phyloP scores from a whole-genome alignment of 1,284 basidiomycete genomes.

The Blastosporella zonata region DNA sequence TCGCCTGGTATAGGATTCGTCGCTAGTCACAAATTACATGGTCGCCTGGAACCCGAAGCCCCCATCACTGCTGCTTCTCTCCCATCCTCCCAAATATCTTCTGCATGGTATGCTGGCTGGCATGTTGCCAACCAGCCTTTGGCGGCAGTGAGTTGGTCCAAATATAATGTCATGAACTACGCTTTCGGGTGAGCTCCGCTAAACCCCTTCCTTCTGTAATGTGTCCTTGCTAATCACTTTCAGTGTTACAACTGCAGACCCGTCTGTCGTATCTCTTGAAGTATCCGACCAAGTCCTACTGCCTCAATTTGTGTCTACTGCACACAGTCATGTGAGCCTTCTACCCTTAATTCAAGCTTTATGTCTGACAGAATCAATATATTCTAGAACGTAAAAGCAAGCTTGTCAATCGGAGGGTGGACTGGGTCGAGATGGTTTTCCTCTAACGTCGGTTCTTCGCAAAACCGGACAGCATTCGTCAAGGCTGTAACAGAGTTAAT shows the following conservation, averaged over 20 bases:
- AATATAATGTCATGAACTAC: slow-evolving; percentile 64
- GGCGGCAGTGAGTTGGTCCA: slow-evolving; percentile 51
- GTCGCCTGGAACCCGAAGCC: slow-evolving; percentile 7
- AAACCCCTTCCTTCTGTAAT: slow-evolving; percentile 11
- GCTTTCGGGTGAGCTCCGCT: slow-evolving; percentile 52
- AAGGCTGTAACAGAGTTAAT: slow-evolving; percentile 62
- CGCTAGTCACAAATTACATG: slow-evolving; percentile 2
- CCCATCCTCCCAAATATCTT: slow-evolving; percentile 24
- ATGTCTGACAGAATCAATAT: slow-evolving; percentile 1
- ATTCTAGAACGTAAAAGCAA: slow-evolving; percentile 59
- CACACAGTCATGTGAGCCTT: slow-evolving; percentile 50
- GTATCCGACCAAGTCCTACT: slow-evolving; percentile 42
- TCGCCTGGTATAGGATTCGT: slow-evolving; percentile 1
- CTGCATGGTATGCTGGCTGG: slow-evolving; percentile 68
- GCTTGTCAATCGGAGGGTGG: slow-evolving; percentile 88
- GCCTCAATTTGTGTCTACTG: slow-evolving; percentile 50
- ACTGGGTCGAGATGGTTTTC: slow-evolving; percentile 80
- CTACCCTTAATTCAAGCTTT: background rate
- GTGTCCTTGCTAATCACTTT: background rate
- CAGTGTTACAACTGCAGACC: slow-evolving; percentile 48
- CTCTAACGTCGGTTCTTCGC: slow-evolving; percentile 56
- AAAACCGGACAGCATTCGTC: slow-evolving; percentile 67
- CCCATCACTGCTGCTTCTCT: slow-evolving; percentile 8
- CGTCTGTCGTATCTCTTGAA: slow-evolving; percentile 38
- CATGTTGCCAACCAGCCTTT: slow-evolving; percentile 47